Percentiles rank a stretch among this genome's conserved stretches.
phyloP scores from a whole-genome alignment of 345 rosid genomes.

The Salix caprea region DNA sequence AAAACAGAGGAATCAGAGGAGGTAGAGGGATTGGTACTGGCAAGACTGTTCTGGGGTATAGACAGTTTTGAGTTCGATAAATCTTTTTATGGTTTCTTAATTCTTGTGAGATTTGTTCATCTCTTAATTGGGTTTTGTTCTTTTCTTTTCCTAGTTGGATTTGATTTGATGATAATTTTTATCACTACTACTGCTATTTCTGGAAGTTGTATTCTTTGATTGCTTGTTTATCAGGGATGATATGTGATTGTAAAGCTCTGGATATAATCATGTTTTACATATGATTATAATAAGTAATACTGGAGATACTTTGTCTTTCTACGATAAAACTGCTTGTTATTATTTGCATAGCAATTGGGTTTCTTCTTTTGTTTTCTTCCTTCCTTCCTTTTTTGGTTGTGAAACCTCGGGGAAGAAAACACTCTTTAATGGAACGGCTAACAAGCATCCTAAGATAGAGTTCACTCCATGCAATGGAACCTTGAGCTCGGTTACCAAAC shows the following conservation, averaged over 20 bases:
- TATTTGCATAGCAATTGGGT: not conserved
- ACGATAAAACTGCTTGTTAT: not conserved
- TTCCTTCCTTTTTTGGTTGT: not conserved
- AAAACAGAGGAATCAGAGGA: slow-evolving; percentile 32
- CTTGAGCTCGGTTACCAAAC: not conserved
- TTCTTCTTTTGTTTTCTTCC: not conserved
- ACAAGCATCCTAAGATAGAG: not conserved
- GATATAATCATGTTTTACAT: slow-evolving; percentile 17
- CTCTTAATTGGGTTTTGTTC: not conserved
- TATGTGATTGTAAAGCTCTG: slow-evolving; percentile 13
- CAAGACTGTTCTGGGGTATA: slow-evolving; percentile 43
- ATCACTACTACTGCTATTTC: not conserved
- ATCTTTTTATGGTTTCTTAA: not conserved
- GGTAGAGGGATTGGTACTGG: slow-evolving; percentile 21
- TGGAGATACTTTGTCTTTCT: not conserved
- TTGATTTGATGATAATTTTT: not conserved
- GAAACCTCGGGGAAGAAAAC: not conserved
- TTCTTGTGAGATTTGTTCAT: not conserved
- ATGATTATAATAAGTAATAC: not conserved
- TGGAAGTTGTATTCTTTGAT: not conserved
- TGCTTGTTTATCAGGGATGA: not conserved
- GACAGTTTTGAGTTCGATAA: slow-evolving; percentile 31
- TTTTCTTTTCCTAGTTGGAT: not conserved
- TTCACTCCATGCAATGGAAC: not conserved
- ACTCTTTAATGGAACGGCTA: not conserved